Evolutionary conservation across 345 rosid genomes (phyloP).

Genomic region (Citrus hindsii): DNA sequence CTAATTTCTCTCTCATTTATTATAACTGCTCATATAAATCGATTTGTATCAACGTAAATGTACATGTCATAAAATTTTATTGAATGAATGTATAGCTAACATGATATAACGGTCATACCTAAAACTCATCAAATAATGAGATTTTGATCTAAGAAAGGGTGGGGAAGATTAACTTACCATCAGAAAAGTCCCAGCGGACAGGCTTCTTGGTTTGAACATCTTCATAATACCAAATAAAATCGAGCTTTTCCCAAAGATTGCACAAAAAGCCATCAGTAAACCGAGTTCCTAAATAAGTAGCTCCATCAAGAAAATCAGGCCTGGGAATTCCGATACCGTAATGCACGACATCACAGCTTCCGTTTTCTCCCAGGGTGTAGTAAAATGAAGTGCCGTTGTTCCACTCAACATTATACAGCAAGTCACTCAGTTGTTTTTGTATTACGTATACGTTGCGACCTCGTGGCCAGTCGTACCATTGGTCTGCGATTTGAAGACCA

Average conservation of each 20-base stretch:
- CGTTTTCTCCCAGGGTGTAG: slow-evolving; percentile 18
- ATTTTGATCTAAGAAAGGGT: no score
- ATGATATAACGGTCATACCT: no score
- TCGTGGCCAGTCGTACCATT: slow-evolving; percentile 40
- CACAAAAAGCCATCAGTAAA: slow-evolving; percentile 35
- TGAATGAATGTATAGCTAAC: no score
- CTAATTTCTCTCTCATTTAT: no score
- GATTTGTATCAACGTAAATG: no score
- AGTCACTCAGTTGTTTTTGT: slow-evolving; percentile 29
- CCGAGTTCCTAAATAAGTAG: slow-evolving; percentile 29
- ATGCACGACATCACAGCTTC: slow-evolving; percentile 10
- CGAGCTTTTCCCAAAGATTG: slow-evolving; percentile 40
- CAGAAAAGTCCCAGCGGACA: slow-evolving; percentile 33
- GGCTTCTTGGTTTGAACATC: slow-evolving; percentile 30
- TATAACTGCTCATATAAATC: no score
- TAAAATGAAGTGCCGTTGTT: slow-evolving; percentile 40
- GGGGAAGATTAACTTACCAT: slow-evolving; percentile 13
- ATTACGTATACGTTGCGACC: slow-evolving; percentile 30
- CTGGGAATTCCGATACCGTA: slow-evolving; percentile 34
- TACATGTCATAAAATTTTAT: no score
- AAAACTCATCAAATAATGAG: no score
- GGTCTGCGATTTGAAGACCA: slow-evolving; percentile 16
- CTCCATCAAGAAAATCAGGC: slow-evolving; percentile 40
- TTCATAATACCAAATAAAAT: slow-evolving; percentile 37
- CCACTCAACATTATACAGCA: slow-evolving; percentile 30